These are phyloP conservation scores for Vicia villosa DNA, from an alignment of 306 rosid species.

Conservation along the genomic window DNA sequence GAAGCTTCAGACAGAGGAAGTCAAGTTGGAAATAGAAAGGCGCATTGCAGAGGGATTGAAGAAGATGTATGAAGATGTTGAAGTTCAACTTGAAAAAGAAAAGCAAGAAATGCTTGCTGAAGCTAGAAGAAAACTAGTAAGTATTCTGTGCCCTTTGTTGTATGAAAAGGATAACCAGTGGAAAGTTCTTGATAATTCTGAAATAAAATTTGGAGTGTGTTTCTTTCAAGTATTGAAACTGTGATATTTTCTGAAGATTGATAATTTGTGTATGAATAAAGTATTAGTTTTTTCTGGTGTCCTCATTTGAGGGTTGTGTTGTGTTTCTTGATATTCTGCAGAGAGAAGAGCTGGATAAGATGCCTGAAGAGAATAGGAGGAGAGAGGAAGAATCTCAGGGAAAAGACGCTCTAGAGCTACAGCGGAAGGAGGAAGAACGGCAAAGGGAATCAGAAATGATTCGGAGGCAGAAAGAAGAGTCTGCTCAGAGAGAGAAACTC, in stretches of 20 bases:
- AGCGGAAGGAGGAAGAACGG: slow-evolving; percentile 86
- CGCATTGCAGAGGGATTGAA: slow-evolving; percentile 75
- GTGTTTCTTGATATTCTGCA: slow-evolving; percentile 37
- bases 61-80: slow-evolving; percentile 71
- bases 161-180: not conserved
- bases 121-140: slow-evolving; percentile 87
- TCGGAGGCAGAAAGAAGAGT: slow-evolving; percentile 85
- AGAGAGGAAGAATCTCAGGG: slow-evolving; percentile 88
- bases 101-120: slow-evolving; percentile 79
- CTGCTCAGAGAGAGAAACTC: slow-evolving; percentile 67
- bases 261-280: no score
- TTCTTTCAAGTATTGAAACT: no score
- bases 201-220: no score
- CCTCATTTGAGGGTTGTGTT: slow-evolving; percentile 20
- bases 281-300: no score
- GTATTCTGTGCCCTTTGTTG: slow-evolving; percentile 25
- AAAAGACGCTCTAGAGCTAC: slow-evolving; percentile 87
- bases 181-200: slow-evolving; percentile 1
- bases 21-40: slow-evolving; percentile 59
- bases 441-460: slow-evolving; percentile 75
- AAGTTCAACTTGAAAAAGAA: slow-evolving; percentile 78
- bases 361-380: slow-evolving; percentile 89
- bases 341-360: slow-evolving; percentile 83
- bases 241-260: no score
- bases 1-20: slow-evolving; percentile 68